These are phyloP conservation scores for Pleurotus cornucopiae DNA, from an alignment of 768 basidiomycete genomes.

Conservation along the genomic window DNA sequence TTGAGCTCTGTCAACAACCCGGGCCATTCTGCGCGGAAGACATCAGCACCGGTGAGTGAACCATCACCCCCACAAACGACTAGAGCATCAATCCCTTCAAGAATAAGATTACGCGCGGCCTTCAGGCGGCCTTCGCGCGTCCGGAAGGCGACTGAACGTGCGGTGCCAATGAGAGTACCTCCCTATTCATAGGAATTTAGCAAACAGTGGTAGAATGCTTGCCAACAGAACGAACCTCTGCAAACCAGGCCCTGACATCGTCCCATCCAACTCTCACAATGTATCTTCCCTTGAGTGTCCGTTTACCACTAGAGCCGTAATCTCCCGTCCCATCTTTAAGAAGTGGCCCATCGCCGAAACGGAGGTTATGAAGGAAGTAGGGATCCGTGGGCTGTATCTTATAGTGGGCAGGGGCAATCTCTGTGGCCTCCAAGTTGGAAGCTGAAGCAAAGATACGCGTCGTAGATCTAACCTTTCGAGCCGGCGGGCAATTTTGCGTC, in stretches of 20 bases:
- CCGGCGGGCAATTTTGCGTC: constrained; percentile 19
- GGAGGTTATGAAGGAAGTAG: constrained; percentile 63
- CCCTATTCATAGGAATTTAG: constrained; percentile 43
- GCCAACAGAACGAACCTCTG: constrained; percentile 50
- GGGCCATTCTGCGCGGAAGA: constrained; percentile 94
- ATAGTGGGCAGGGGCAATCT: constrained; percentile 3
- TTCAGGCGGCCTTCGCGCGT: constrained; percentile 83
- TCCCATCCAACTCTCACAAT: constrained; percentile 98
- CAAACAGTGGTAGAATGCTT: background rate
- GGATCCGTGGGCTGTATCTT: constrained; percentile 14
- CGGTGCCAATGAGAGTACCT: constrained; percentile 95
- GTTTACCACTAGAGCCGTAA: constrained; percentile 43
- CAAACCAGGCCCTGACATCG: constrained; percentile 94
- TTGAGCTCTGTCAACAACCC: constrained; percentile 68
- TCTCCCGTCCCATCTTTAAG: constrained; percentile 82
- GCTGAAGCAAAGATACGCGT: constrained; percentile 13
- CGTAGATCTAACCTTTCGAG: constrained; percentile 15
- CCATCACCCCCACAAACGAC: constrained; percentile 98
- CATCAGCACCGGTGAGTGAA: constrained; percentile 91
- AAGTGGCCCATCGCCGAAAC: constrained; percentile 78
- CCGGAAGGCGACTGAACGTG: constrained; percentile 79
- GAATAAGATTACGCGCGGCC: constrained; percentile 88
- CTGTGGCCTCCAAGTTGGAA: constrained; percentile 18
- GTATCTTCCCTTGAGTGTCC: constrained; percentile 83
- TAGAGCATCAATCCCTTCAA: constrained; percentile 95